Base-by-base conservation (phyloP, 2,329 filamentous ascomycete species). In the Cladophialophora yegresii region DNA sequence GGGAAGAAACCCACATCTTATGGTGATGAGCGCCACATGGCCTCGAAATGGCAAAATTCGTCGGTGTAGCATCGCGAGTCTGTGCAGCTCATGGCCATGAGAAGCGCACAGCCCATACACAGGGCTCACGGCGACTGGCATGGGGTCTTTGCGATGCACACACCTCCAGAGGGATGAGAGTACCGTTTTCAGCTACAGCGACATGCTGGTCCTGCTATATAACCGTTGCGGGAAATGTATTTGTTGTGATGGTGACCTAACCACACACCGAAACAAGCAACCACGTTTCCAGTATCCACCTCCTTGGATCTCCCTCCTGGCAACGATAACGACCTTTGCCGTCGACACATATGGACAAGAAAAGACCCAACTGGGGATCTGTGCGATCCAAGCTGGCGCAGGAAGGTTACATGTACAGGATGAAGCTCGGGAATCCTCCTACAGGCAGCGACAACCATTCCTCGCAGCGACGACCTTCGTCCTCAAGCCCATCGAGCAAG, bases 361-460 rank as follows among this genome's bases (percentile, higher is more conserved):
- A 43, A 23, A 61, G 33, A 20, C 50, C 49, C 20, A 43, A 47
- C 58, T 61, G 58, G 58, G 58, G 51, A 54, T 54, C 49, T 9
- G 50, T 54, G 32, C 40, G 58, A 13, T 61, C 58, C 50, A 61
- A 61, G 33, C 10, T 61, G 49, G 54, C 58, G 2, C 49, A 54
- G 28, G 58, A 61, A 13, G 58, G 58, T 9, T 61, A 61, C 26
- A 54, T 61, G 51, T 61, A 61, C 36, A 20, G 58, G 36, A 61
- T 61, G 58, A 61, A 61, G 28, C 50, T 61, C 13, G 58, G 58
- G 13, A 61, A 61, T 47, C 58, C 50, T 20, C 13, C 51, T 2
- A 22, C 58, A 13, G 50, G 12, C 10, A 43, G 33, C 50, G 40
- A 32, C 20, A 47, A 16, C 23, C 33, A 61, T 8, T 8, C 49